Percentiles rank a stretch among this genome's conserved stretches.
Conservation (phyloP, 129 eudicot genomes). For the Flaveria bidentis region DNA sequence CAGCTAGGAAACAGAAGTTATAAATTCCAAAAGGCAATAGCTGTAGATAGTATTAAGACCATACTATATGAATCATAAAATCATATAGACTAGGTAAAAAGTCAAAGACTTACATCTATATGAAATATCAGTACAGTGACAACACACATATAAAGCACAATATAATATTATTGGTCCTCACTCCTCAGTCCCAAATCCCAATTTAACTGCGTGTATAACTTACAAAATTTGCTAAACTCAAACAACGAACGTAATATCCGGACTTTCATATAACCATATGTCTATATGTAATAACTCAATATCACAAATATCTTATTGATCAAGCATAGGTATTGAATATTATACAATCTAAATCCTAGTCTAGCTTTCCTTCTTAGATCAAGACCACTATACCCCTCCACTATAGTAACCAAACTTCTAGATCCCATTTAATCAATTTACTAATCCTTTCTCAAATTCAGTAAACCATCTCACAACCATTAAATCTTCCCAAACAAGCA, state of each 20-base stretch:
- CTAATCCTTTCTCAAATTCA: no score
- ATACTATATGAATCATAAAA: background rate
- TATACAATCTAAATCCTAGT: background rate
- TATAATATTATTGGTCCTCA: background rate
- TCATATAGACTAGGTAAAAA: no score
- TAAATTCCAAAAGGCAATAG: constrained; percentile 25
- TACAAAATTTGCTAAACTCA: background rate
- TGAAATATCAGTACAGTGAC: background rate
- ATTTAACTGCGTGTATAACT: background rate
- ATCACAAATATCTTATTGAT: constrained; percentile 6
- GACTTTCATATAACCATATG: background rate
- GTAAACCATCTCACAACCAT: no score
- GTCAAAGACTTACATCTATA: background rate
- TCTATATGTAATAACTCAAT: background rate
- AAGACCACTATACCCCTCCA: background rate
- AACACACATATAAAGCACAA: background rate
- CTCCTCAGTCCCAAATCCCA: background rate
- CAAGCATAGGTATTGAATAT: no score
- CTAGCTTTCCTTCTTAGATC: background rate
- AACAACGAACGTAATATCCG: background rate
- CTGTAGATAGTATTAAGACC: background rate
- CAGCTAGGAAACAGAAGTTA: constrained; percentile 41
- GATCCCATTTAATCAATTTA: constrained; percentile 10
- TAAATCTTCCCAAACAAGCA: no score
- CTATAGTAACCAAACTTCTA: background rate